Base-by-base conservation (phyloP, 2,329 filamentous ascomycete genomes). In the Fusarium transvaalense region DNA sequence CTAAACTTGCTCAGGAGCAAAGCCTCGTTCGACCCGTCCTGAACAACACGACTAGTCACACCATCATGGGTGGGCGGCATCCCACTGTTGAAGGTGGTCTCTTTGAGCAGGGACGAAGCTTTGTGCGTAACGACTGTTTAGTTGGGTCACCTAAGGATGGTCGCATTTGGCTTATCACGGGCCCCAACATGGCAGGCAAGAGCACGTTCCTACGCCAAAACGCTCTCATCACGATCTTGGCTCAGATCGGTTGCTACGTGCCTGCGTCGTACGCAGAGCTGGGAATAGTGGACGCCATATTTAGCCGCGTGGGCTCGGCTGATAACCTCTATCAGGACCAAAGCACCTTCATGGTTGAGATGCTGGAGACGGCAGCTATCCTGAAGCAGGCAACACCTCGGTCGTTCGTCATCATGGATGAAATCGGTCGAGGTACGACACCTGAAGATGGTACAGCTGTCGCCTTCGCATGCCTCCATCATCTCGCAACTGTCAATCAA, bases 281-380 rank as follows among this genome's bases (percentile, higher is more conserved):
- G 27, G 94, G 95, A 2, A 84, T 99, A 42, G 94, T 97, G n/a
- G 96, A 99, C 80, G 93, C 95, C 74, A 91, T 99, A 55, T 98
- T 97, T 82, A 96, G 91, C 76, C 92, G 96, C 76, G 91, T 97
- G 23, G 96, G 96, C 3, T 97, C 94, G 1, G 96, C 95, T 3
- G 97, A 99, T 78, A 95, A 97, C 77, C 84, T 99, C n/a, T 97
- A 92, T 81, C 88, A 89, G 51, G 92, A 97, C 81, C 94, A 98
- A 79, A 97, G 93, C 54, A 99, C 97, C 0, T 99, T 99, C 80
- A 98, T 99, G 96, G 93, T 98, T 2, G 96, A 99, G 81, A 99
- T 99, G 96, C 86, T 97, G 3, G 96, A 99, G 80, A 97, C 96
- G 21, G 94, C 95, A 3, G 86, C 91, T 27, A 99, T 99, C 54